Base-by-base conservation (phyloP, 2,329 filamentous ascomycete species). In the Beauveria sp. region DNA sequence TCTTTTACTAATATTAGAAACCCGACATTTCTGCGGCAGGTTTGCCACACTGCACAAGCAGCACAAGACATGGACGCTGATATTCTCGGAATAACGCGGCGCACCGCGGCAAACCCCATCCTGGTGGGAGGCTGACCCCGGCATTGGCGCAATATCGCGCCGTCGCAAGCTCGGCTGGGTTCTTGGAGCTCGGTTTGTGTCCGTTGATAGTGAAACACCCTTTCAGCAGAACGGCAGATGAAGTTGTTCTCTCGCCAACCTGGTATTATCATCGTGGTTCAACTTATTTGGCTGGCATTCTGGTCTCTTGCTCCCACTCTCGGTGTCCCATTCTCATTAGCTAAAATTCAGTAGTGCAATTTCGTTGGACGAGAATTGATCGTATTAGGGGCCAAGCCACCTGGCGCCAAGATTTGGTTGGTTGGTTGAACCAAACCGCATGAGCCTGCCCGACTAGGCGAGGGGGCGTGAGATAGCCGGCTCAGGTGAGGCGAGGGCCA, bases 341-440 rank as follows among this genome's bases (percentile, higher is more conserved):
- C 43, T 14, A 49, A 24, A n/a, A 38, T 10, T n/a, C 52, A 42
- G 20, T 24, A 31, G 20, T 22, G 46, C 24, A 18, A 50, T 38
- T 43, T 20, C 8, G n/a, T 9, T 43, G 22, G 51, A 31, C 18
- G 42, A 56, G 31, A 46, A 46, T 31, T 51, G 57, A 60, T 60
- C 48, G 24, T 24, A n/a, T 22, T 24, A 24, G 57, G 57, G 57
- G 48, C 57, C 57, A 60, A 60, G 57, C 57, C 57, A 59, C 57
- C 34, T 49, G 48, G 43, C 38, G 48, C 57, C 57, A 52, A 50
- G 45, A 46, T 34, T 34, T 34, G 31, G 10, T 48, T 49, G 43
- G 43, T 50, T 34, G 42, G 20, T 18, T 26, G 55, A 49, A 49
- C 28, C 16, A 40, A 28, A 42, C 34, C 16, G 45, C 45, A 22